These are phyloP conservation scores for Rugosomyces carneus DNA, from an alignment of 1,284 basidiomycete species.

Conservation along the genomic window DNA sequence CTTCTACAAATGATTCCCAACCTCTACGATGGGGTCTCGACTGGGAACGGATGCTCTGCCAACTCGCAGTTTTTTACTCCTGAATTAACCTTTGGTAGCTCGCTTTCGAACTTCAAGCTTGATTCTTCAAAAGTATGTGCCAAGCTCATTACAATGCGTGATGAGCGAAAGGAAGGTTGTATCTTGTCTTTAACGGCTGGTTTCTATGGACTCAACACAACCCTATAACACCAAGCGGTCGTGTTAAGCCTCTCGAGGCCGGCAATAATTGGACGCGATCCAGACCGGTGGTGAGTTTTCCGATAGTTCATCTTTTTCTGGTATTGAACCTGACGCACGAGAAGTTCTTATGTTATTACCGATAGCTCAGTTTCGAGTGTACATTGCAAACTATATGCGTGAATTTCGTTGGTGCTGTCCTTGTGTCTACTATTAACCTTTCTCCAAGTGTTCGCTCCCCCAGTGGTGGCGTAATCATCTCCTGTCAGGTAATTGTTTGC, in stretches of 20 bases:
- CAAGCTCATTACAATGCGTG: constrained; percentile 52
- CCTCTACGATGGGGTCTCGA: background rate
- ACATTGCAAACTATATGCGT: constrained; percentile 80
- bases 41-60: background rate
- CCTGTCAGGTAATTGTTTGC: constrained; percentile 52
- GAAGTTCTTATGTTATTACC: constrained; percentile 37
- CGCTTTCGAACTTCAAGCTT: background rate
- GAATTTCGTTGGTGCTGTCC: constrained; percentile 13
- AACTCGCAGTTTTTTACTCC: background rate
- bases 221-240: constrained; percentile 34
- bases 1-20: background rate
- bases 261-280: constrained; percentile 61
- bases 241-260: constrained; percentile 56
- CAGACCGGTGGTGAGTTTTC: constrained; percentile 37
- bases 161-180: constrained; percentile 57
- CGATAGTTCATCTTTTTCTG: background rate
- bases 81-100: background rate
- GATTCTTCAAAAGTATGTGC: constrained; percentile 50
- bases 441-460: constrained; percentile 56
- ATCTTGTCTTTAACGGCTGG: background rate
- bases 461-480: constrained; percentile 65
- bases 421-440: background rate
- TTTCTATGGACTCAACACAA: background rate
- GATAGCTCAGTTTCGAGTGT: constrained; percentile 55
- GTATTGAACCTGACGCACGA: background rate